phyloP scores from a whole-genome alignment of 108 stramenopile species.

The Nitzschia sp. region DNA sequence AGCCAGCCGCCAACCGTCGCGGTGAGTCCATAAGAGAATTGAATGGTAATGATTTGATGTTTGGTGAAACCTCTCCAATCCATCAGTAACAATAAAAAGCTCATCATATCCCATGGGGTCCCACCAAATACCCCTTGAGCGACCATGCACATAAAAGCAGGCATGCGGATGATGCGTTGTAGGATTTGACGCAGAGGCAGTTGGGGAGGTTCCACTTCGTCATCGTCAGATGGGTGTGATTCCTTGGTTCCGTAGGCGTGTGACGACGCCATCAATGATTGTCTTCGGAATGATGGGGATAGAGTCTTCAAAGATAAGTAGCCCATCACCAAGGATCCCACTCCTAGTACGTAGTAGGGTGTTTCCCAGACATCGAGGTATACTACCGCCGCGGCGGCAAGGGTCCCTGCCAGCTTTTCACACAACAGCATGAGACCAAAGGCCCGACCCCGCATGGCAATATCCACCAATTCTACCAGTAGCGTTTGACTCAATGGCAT shows the following conservation, averaged over 20 bases:
- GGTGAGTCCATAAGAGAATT: slow-evolving; percentile 35
- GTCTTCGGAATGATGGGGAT: background rate
- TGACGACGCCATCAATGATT: background rate
- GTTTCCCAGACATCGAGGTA: slow-evolving; percentile 41
- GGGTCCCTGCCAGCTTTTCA: slow-evolving; percentile 48
- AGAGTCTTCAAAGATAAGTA: background rate
- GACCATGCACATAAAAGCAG: slow-evolving; percentile 49
- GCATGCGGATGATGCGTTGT: slow-evolving; percentile 40
- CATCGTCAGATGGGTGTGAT: background rate
- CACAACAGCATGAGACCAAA: slow-evolving; percentile 51
- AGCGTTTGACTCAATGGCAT: slow-evolving; percentile 57
- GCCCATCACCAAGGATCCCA: slow-evolving; percentile 36
- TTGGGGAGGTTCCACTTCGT: slow-evolving; percentile 17
- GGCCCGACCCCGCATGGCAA: slow-evolving; percentile 34
- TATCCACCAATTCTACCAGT: slow-evolving; percentile 35
- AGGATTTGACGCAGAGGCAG: slow-evolving; percentile 41
- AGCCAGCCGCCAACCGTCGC: slow-evolving; percentile 40
- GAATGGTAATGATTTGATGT: slow-evolving; percentile 50
- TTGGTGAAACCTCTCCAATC: slow-evolving; percentile 55
- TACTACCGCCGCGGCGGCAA: slow-evolving; percentile 41
- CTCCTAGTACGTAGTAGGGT: slow-evolving; percentile 40
- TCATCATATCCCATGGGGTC: slow-evolving; percentile 63
- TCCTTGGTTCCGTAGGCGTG: background rate
- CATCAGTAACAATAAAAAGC: slow-evolving; percentile 46
- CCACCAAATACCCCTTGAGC: slow-evolving; percentile 53